Evolutionary conservation across 169 alveolate genomes (phyloP).

Genomic region (Plasmodium vivax): DNA sequence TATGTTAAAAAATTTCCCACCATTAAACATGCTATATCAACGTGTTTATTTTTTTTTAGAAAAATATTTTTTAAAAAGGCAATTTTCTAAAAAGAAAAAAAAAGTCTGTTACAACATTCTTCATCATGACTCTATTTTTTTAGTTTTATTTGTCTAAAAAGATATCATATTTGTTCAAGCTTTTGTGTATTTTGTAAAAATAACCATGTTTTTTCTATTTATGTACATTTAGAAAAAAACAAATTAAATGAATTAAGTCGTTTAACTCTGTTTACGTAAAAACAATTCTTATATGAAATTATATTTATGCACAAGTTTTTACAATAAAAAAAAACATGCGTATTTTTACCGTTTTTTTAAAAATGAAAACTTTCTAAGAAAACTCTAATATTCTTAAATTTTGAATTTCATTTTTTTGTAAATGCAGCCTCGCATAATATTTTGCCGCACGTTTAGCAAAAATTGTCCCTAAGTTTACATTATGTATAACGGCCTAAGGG

Average conservation of each 20-base stretch:
- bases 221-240: constrained; percentile 22
- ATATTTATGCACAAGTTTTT: neutral
- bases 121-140: constrained; percentile 29
- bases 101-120: constrained; percentile 1
- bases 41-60: constrained; percentile 4
- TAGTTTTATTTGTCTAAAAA: constrained; percentile 71
- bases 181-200: constrained; percentile 24
- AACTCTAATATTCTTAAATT: constrained; percentile 11
- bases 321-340: constrained; percentile 9
- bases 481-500: neutral
- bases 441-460: neutral
- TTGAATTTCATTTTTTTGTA: constrained; percentile 1
- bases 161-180: constrained; percentile 24
- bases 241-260: neutral
- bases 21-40: neutral
- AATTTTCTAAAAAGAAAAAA: neutral
- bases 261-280: constrained; percentile 15
- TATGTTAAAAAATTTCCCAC: neutral
- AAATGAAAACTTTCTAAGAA: constrained; percentile 24
- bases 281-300: constrained; percentile 14
- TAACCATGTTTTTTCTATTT: neutral
- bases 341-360: neutral
- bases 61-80: constrained; percentile 12
- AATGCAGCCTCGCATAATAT: neutral
- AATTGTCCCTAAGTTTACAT: neutral